Conservation (phyloP, 768 basidiomycete species). For the Obba rivulosa region DNA sequence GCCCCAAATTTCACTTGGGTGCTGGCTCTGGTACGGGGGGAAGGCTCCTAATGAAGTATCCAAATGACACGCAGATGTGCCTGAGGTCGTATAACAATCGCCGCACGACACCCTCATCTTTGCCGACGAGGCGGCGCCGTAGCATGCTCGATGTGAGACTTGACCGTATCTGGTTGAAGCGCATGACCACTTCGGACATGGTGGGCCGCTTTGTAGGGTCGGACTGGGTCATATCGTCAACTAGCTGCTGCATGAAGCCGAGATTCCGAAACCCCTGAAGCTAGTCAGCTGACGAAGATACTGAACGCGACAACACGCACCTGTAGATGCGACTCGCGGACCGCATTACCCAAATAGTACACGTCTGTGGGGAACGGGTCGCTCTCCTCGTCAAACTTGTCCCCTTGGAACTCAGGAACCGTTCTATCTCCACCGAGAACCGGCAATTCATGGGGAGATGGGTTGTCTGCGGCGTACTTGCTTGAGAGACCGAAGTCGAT, state of each 20-base stretch:
- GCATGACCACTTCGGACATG: slow-evolving; percentile 9
- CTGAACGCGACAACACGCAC: not conserved
- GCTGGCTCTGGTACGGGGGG: no score
- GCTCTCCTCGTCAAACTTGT: not conserved
- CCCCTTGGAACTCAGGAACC: slow-evolving; percentile 14
- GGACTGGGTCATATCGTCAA: slow-evolving; percentile 17
- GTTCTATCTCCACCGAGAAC: slow-evolving; percentile 13
- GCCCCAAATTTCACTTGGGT: no score
- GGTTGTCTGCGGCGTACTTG: slow-evolving; percentile 6
- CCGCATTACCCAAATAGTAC: slow-evolving; percentile 17
- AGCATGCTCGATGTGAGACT: slow-evolving; percentile 3
- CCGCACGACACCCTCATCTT: slow-evolving; percentile 2
- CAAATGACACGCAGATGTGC: no score
- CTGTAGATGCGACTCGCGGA: slow-evolving; percentile 7
- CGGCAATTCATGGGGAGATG: slow-evolving; percentile 1
- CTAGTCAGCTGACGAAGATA: not conserved
- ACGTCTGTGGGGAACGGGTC: slow-evolving; percentile 19
- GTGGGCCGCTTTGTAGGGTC: slow-evolving; percentile 21
- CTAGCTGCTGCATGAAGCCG: slow-evolving; percentile 19
- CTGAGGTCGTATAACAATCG: not conserved
- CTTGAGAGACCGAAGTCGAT: slow-evolving; percentile 18
- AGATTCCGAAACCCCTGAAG: slow-evolving; percentile 15
- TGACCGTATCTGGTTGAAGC: slow-evolving; percentile 6
- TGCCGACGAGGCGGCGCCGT: slow-evolving; percentile 5
- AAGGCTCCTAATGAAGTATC: no score